Conservation (phyloP, 768 basidiomycete species). For the Suillus plorans region DNA sequence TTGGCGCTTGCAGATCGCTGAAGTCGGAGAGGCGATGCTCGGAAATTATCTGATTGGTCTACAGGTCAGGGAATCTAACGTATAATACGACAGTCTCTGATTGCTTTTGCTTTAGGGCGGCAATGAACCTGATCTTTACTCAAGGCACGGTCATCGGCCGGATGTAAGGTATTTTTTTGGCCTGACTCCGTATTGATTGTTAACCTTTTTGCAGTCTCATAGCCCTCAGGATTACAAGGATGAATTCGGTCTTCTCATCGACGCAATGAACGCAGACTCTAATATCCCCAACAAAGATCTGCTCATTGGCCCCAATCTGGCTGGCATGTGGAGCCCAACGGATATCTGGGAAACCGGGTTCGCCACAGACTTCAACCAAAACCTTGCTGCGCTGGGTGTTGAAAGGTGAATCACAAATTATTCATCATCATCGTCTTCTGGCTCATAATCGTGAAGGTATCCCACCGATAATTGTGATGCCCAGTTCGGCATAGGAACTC, state of each 20-base stretch:
- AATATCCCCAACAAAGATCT: slow-evolving; percentile 41
- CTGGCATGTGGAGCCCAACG: slow-evolving; percentile 53
- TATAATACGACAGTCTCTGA: neutral
- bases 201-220: slow-evolving; percentile 19
- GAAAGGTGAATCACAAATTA: slow-evolving; percentile 43
- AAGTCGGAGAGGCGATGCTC: slow-evolving; percentile 58
- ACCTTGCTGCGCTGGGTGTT: slow-evolving; percentile 47
- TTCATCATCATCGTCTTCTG: neutral
- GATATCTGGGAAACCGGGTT: slow-evolving; percentile 54
- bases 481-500: too few species aligned
- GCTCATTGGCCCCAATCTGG: slow-evolving; percentile 66
- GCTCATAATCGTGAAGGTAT: too few species aligned
- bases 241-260: slow-evolving; percentile 51
- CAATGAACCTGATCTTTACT: slow-evolving; percentile 80
- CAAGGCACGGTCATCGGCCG: slow-evolving; percentile 38
- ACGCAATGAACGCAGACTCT: slow-evolving; percentile 41
- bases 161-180: slow-evolving; percentile 7
- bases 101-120: slow-evolving; percentile 46
- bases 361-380: slow-evolving; percentile 40
- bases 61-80: slow-evolving; percentile 10
- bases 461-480: too few species aligned
- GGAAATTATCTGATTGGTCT: slow-evolving; percentile 66
- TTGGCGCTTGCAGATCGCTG: slow-evolving; percentile 53
- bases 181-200: neutral
- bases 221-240: slow-evolving; percentile 42